phyloP scores from a whole-genome alignment of 768 basidiomycete genomes.

The Mycena galopus region DNA sequence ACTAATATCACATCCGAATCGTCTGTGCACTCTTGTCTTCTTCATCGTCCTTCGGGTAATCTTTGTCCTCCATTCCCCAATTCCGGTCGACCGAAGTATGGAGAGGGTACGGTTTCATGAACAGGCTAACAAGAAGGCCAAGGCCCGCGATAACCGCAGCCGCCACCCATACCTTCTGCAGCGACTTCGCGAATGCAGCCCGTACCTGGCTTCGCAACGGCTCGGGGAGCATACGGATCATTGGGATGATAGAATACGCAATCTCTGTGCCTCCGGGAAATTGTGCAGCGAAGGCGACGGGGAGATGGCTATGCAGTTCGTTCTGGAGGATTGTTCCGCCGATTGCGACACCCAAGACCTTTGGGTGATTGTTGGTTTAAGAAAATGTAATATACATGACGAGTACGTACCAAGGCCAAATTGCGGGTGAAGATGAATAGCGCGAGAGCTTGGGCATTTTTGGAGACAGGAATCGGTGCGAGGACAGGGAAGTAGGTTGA shows the following conservation, averaged over 20 bases:
- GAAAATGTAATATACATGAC: not conserved
- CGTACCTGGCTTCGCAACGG: constrained; percentile 48
- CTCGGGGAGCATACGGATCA: constrained; percentile 50
- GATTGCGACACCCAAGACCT: constrained; percentile 67
- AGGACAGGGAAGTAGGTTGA: constrained; percentile 59
- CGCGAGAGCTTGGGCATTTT: constrained; percentile 59
- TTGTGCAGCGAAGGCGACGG: constrained; percentile 50
- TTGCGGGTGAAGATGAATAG: constrained; percentile 50
- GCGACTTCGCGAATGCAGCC: constrained; percentile 53
- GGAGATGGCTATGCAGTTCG: constrained; percentile 56
- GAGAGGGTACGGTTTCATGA: constrained; percentile 48
- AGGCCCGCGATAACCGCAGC: constrained; percentile 50
- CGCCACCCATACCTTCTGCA: constrained; percentile 54
- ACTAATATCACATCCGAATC: too few relatives aligned
- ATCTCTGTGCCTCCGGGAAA: constrained; percentile 55
- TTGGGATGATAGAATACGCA: constrained; percentile 56
- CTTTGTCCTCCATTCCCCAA: constrained; percentile 36
- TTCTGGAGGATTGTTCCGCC: constrained; percentile 67
- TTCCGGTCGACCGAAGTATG: constrained; percentile 43
- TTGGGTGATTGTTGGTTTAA: not conserved
- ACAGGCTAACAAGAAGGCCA: constrained; percentile 47
- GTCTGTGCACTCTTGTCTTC: too few relatives aligned
- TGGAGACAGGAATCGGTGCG: constrained; percentile 56
- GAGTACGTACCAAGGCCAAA: not conserved
- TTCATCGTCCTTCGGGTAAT: too few relatives aligned